Conservation (phyloP, 202 grass and related monocot species). For the Dendrocalamus latiflorus region DNA sequence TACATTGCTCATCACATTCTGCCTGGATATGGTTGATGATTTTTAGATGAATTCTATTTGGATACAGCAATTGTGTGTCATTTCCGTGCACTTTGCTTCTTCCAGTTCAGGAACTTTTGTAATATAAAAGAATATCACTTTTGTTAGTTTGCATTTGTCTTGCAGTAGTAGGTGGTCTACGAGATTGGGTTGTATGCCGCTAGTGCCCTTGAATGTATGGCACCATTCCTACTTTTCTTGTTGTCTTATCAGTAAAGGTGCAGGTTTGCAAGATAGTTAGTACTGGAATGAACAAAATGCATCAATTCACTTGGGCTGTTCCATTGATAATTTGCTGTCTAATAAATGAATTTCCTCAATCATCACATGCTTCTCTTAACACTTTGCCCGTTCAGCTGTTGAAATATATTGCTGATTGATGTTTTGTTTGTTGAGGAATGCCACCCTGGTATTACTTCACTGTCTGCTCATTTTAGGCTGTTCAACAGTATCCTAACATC, state of each 20-base stretch:
- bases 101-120: background rate
- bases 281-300: background rate
- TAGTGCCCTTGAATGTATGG: background rate
- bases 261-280: background rate
- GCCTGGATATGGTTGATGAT: too few species aligned
- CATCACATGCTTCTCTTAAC: constrained; percentile 6
- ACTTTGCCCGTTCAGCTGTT: background rate
- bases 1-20: too few species aligned
- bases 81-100: background rate
- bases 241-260: background rate
- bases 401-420: constrained; percentile 17
- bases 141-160: background rate
- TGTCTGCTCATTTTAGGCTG: background rate
- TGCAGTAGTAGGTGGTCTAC: background rate
- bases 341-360: background rate
- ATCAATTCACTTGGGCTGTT: background rate
- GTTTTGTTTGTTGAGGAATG: background rate
- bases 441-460: background rate
- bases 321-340: background rate
- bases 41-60: too few species aligned
- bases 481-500: constrained; percentile 20
- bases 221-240: background rate
- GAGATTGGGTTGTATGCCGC: background rate
- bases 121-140: background rate
- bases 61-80: too few species aligned